Evolutionary conservation across 148 eudicot species (phyloP).

Genomic region (Camellia sinensis): DNA sequence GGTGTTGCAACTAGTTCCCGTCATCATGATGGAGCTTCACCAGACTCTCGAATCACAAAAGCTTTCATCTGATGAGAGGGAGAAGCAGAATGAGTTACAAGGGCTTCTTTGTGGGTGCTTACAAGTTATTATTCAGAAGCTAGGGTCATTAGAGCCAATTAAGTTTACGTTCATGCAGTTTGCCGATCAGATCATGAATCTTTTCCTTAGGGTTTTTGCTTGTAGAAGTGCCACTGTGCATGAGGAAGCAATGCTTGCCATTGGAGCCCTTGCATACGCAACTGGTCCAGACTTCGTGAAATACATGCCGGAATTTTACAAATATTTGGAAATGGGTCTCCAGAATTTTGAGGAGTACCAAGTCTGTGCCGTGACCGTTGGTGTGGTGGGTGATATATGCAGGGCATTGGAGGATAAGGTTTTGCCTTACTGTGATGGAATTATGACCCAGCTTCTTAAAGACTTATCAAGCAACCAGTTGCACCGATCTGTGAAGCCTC

Average conservation of each 20-base stretch:
- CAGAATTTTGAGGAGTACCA: constrained; percentile 91
- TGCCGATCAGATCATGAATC: constrained; percentile 83
- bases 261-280: constrained; percentile 90
- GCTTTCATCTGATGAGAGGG: constrained; percentile 72
- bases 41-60: constrained; percentile 74
- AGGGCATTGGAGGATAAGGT: constrained; percentile 86
- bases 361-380: constrained; percentile 91
- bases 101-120: constrained; percentile 95
- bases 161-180: constrained; percentile 66
- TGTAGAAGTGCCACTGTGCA: constrained; percentile 87
- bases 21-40: constrained; percentile 90
- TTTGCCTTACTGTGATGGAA: constrained; percentile 90
- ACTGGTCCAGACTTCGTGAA: constrained; percentile 69
- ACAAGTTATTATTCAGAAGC: constrained; percentile 89
- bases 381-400: constrained; percentile 92
- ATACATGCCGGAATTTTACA: constrained; percentile 81
- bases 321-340: constrained; percentile 91
- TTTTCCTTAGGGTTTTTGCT: constrained; percentile 77
- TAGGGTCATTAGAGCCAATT: constrained; percentile 65
- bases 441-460: constrained; percentile 91
- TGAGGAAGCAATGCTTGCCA: constrained; percentile 94
- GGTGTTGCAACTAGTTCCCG: constrained; percentile 74
- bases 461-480: constrained; percentile 80
- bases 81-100: constrained; percentile 81
- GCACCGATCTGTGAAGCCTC: constrained; percentile 95